These are phyloP conservation scores for Zygosaccharomyces pseudorouxii DNA, from an alignment of 805 yeast species.

Conservation along the genomic window DNA sequence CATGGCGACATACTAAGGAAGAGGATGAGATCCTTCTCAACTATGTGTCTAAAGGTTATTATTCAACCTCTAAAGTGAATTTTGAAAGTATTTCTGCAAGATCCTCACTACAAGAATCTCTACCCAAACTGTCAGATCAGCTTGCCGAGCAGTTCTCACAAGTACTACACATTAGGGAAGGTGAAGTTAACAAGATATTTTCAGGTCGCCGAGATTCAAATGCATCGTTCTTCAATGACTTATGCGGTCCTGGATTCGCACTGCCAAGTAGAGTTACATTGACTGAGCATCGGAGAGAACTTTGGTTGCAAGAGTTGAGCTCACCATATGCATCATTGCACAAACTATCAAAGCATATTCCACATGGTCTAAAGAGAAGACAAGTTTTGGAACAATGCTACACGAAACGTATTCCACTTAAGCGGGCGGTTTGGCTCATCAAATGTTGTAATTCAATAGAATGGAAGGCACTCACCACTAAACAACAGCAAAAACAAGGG, in stretches of 20 bases:
- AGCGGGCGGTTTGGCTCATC: slow-evolving; percentile 88
- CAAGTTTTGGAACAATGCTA: slow-evolving; percentile 70
- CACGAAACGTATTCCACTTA: slow-evolving; percentile 59
- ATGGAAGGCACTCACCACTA: slow-evolving; percentile 26
- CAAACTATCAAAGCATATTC: slow-evolving; percentile 70
- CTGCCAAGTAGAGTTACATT: slow-evolving; percentile 62
- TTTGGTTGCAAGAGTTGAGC: slow-evolving; percentile 81
- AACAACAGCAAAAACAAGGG: slow-evolving; percentile 14
- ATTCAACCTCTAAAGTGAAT: slow-evolving; percentile 32
- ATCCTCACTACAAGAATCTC: slow-evolving; percentile 33
- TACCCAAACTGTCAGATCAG: slow-evolving; percentile 30
- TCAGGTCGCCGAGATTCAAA: slow-evolving; percentile 11
- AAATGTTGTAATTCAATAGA: slow-evolving; percentile 84
- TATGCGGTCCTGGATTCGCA: slow-evolving; percentile 32
- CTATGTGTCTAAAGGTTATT: slow-evolving; percentile 35
- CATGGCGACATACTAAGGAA: slow-evolving; percentile 32
- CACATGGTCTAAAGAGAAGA: slow-evolving; percentile 82
- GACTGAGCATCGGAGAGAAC: slow-evolving; percentile 78
- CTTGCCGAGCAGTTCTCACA: slow-evolving; percentile 30
- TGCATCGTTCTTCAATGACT: slow-evolving; percentile 14
- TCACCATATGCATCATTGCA: slow-evolving; percentile 60
- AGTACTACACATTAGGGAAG: slow-evolving; percentile 30
- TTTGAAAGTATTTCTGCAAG: slow-evolving; percentile 37
- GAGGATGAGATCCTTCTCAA: slow-evolving; percentile 32
- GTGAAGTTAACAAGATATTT: slow-evolving; percentile 29